A percentile compares a stretch with the other conserved stretches of the same genome.
phyloP scores from a whole-genome alignment of 2,329 filamentous ascomycete genomes.

The Colletotrichum australisinense region DNA sequence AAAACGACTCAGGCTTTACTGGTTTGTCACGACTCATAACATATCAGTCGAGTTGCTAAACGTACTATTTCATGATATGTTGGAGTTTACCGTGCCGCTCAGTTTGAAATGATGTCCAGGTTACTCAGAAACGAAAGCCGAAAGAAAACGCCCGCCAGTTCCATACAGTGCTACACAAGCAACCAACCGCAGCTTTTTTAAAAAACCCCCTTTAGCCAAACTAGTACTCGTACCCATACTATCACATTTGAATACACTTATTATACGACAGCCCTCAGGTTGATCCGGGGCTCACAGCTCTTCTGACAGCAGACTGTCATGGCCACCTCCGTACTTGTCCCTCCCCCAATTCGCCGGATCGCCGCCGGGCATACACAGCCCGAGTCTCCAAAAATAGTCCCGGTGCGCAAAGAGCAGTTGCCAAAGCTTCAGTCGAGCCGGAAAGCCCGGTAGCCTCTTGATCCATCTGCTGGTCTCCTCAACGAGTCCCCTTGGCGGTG shows the following conservation, averaged over 20 bases:
- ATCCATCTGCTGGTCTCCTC: conserved; percentile 50
- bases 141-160: background rate
- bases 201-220: background rate
- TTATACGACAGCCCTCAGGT: background rate
- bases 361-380: conserved; percentile 87
- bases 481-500: background rate
- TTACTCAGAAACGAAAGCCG: background rate
- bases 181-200: background rate
- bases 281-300: conserved; percentile 16
- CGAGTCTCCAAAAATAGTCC: conserved; percentile 96
- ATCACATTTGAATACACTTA: background rate
- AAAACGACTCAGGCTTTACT: background rate
- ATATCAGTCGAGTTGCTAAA: background rate
- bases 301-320: conserved; percentile 28
- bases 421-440: conserved; percentile 80
- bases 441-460: conserved; percentile 62
- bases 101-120: background rate
- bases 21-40: background rate
- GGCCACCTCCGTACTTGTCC: conserved; percentile 47
- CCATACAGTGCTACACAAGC: background rate
- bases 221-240: background rate
- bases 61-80: background rate
- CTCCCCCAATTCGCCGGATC: conserved; percentile 76
- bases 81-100: background rate
- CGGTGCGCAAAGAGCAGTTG: conserved; percentile 92